Evolutionary conservation across 495 filamentous ascomycete species (phyloP).

Genomic region (Penicillium flavigenum): DNA sequence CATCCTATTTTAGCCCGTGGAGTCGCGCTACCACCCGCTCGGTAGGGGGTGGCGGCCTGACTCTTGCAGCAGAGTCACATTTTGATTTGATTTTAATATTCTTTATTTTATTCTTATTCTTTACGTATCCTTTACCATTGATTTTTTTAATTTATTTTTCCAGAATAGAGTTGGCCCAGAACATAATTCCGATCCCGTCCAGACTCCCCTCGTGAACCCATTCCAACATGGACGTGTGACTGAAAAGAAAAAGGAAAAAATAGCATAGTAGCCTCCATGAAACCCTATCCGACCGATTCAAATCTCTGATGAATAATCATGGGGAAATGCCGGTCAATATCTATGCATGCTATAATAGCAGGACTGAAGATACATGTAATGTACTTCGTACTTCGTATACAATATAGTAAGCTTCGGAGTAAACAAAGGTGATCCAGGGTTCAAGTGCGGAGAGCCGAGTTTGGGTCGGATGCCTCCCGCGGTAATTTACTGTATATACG

Average conservation of each 20-base stretch:
- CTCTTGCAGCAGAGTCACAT: slow-evolving; percentile 15
- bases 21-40: slow-evolving; percentile 33
- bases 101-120: neutral
- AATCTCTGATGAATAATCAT: neutral
- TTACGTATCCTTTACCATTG: neutral
- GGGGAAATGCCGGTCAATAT: neutral
- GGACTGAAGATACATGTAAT: neutral
- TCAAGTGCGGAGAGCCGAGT: slow-evolving; percentile 12
- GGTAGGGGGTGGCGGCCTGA: slow-evolving; percentile 41
- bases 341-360: neutral
- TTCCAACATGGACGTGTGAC: neutral
- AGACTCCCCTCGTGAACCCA: neutral
- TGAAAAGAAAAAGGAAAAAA: too few species aligned
- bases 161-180: slow-evolving; percentile 11
- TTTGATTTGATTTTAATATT: slow-evolving; percentile 7
- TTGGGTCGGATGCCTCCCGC: slow-evolving; percentile 9
- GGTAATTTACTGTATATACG: slow-evolving; percentile 12
- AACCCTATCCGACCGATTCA: neutral
- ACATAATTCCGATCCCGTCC: slow-evolving; percentile 15
- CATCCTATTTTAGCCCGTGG: slow-evolving; percentile 23
- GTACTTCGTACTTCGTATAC: neutral
- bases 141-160: neutral
- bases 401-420: neutral
- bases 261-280: too few species aligned
- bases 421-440: slow-evolving; percentile 17